phyloP scores from a whole-genome alignment of 345 rosid species.

The Salix purpurea region DNA sequence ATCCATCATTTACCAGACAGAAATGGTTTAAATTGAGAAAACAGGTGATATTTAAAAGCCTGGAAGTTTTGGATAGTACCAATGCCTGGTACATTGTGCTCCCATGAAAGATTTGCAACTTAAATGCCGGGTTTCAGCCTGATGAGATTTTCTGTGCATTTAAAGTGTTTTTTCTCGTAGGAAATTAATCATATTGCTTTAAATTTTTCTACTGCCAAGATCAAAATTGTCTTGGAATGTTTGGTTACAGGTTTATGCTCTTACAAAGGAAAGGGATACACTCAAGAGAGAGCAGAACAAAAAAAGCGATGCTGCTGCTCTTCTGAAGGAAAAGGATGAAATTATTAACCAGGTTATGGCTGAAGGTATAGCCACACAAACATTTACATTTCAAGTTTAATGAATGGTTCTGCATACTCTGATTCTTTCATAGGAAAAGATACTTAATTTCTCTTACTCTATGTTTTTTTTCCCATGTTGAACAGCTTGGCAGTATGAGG shows the following conservation, averaged over 20 bases:
- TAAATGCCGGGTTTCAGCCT: not conserved
- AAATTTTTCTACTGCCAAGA: not conserved
- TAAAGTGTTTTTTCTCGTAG: not conserved
- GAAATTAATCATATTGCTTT: not conserved
- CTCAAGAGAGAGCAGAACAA: conserved; percentile 93
- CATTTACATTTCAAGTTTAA: not conserved
- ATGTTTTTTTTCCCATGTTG: not conserved
- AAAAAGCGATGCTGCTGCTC: conserved; percentile 96
- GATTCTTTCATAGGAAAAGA: conserved; percentile 2
- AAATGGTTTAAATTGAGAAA: not conserved
- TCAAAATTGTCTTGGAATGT: conserved; percentile 9
- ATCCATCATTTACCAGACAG: not conserved
- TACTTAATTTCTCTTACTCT: not conserved
- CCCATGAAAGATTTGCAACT: not conserved
- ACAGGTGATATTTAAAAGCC: not conserved
- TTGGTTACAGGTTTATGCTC: conserved; percentile 74
- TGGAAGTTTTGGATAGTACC: not conserved
- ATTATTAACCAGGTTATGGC: conserved; percentile 98
- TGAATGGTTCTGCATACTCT: not conserved
- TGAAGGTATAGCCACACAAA: conserved; percentile 65
- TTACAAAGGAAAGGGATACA: conserved; percentile 96
- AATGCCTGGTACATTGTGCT: not conserved
- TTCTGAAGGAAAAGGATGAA: conserved; percentile 98
- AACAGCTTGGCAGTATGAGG: not conserved
- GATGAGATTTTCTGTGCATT: not conserved